These are phyloP conservation scores for Psilocybe azurescens DNA, from an alignment of 768 basidiomycete genomes.

Conservation along the genomic window DNA sequence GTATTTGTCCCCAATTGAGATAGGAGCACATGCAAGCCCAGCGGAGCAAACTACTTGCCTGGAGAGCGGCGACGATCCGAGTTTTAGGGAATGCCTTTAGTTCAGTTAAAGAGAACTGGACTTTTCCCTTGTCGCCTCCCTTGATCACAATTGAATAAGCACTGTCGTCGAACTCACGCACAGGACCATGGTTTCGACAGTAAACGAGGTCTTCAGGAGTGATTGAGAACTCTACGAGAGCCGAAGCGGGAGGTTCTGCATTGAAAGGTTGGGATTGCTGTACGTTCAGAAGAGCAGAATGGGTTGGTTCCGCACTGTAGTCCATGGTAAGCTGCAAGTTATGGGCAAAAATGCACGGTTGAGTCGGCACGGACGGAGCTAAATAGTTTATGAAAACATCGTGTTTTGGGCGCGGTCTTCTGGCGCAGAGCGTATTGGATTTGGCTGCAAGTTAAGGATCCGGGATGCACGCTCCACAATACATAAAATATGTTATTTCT, in stretches of 20 bases:
- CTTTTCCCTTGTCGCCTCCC: conserved; percentile 36
- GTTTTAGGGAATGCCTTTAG: conserved; percentile 47
- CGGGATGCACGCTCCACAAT: conserved; percentile 13
- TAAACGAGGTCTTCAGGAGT: conserved; percentile 74
- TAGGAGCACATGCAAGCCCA: not conserved
- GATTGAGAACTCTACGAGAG: conserved; percentile 60
- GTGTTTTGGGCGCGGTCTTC: not conserved
- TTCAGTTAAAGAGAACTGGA: conserved; percentile 40
- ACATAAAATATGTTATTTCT: conserved; percentile 8
- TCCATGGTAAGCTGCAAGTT: conserved; percentile 41
- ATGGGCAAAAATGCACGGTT: conserved; percentile 12
- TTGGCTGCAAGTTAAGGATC: not conserved
- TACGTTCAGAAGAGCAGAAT: conserved; percentile 51
- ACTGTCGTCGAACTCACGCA: conserved; percentile 53
- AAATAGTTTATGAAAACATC: not conserved
- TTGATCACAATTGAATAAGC: conserved; percentile 46
- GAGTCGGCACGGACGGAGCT: conserved; percentile 16
- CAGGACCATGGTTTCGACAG: conserved; percentile 73
- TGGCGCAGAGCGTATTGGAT: not conserved
- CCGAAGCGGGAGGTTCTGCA: conserved; percentile 64
- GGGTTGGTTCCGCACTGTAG: conserved; percentile 52
- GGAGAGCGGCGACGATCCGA: conserved; percentile 57
- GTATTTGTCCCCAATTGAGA: not conserved
- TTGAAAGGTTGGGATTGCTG: conserved; percentile 63
- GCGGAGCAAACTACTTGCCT: conserved; percentile 39